Conservation (phyloP, 495 filamentous ascomycete species). For the Xylaria castorea region DNA sequence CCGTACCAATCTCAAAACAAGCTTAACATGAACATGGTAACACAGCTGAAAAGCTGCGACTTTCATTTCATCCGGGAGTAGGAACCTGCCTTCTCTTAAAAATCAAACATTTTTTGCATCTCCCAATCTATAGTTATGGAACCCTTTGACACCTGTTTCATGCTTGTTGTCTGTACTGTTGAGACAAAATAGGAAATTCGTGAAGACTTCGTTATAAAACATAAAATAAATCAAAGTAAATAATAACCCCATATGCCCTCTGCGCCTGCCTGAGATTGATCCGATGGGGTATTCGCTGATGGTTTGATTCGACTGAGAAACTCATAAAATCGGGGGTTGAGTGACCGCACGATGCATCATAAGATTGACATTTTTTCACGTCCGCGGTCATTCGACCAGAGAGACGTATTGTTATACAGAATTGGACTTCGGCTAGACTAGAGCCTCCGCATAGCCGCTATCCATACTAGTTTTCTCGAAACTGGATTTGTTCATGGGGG, state of each 20-base stretch:
- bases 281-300: constrained; percentile 24
- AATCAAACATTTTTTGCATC: constrained; percentile 35
- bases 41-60: not conserved
- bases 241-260: constrained; percentile 15
- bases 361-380: constrained; percentile 10
- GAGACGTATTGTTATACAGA: constrained; percentile 22
- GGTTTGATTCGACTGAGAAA: constrained; percentile 24
- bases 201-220: constrained; percentile 23
- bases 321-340: not conserved
- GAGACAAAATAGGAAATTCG: constrained; percentile 15
- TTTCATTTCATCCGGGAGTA: constrained; percentile 24
- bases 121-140: constrained; percentile 40
- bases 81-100: constrained; percentile 27
- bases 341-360: constrained; percentile 1
- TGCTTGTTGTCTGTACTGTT: constrained; percentile 31
- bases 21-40: not conserved
- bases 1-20: constrained; percentile 19
- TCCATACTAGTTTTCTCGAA: constrained; percentile 49
- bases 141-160: constrained; percentile 42
- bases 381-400: constrained; percentile 17
- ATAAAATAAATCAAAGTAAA: constrained; percentile 20
- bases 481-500: constrained; percentile 52
- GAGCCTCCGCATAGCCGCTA: constrained; percentile 35
- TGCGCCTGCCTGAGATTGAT: constrained; percentile 24
- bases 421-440: constrained; percentile 31